A percentile compares a stretch with the other conserved stretches of the same genome.
Conservation (phyloP, 805 yeast genomes). For the Alloascoidea hylecoeti region DNA sequence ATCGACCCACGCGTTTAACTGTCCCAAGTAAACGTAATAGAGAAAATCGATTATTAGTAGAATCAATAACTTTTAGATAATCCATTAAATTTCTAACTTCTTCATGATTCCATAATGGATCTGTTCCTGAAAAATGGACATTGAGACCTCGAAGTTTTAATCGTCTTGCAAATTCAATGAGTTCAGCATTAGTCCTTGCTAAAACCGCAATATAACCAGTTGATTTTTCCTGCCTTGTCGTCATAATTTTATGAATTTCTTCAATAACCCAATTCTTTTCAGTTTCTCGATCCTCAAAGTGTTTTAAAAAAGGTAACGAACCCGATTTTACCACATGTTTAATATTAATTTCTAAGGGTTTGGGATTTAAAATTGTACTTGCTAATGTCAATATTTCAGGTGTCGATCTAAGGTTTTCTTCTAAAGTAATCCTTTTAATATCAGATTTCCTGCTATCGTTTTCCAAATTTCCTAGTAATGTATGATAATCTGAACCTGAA, state of each 20-base stretch:
- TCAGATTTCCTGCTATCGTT: slow-evolving; percentile 14
- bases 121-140: slow-evolving; percentile 54
- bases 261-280: not conserved
- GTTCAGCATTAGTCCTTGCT: slow-evolving; percentile 48
- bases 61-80: slow-evolving; percentile 46
- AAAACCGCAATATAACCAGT: slow-evolving; percentile 60
- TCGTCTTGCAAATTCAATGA: slow-evolving; percentile 50
- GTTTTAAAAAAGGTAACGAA: not conserved
- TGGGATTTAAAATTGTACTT: slow-evolving; percentile 45
- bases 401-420: slow-evolving; percentile 74
- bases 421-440: slow-evolving; percentile 25
- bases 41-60: slow-evolving; percentile 47
- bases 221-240: no score
- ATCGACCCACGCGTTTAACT: not conserved
- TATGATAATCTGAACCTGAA: slow-evolving; percentile 55
- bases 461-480: slow-evolving; percentile 49
- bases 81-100: slow-evolving; percentile 54
- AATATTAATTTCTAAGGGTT: not conserved
- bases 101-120: slow-evolving; percentile 65
- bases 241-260: slow-evolving; percentile 15
- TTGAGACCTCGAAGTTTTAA: slow-evolving; percentile 44
- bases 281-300: not conserved
- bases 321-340: slow-evolving; percentile 6
- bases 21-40: slow-evolving; percentile 12
- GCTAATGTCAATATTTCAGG: slow-evolving; percentile 49